Conservation (phyloP, 257 asterid species). For the Oldenlandia corymbosa region DNA sequence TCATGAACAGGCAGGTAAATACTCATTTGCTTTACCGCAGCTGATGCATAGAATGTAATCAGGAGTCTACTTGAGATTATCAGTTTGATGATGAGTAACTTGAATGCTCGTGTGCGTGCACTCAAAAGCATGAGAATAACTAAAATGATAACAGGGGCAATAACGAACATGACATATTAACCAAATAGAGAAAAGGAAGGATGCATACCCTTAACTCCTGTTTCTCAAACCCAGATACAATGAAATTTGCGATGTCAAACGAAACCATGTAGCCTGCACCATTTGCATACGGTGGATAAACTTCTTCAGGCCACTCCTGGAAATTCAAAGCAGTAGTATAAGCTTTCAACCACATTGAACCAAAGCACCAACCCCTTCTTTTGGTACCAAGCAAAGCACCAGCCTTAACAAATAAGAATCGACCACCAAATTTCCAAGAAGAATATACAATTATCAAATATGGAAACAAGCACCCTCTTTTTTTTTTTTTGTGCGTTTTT, state of each 20-base stretch:
- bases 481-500: too few relatives aligned
- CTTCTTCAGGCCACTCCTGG: constrained; percentile 98
- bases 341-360: too few relatives aligned
- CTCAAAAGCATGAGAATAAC: not conserved
- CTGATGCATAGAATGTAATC: too few relatives aligned
- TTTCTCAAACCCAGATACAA: constrained; percentile 53
- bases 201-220: constrained; percentile 60
- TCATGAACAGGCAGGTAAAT: not conserved
- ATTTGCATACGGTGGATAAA: constrained; percentile 92
- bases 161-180: not conserved
- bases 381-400: too few relatives aligned
- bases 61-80: not conserved
- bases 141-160: not conserved
- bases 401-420: too few relatives aligned
- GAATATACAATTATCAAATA: not conserved
- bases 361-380: too few relatives aligned
- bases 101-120: not conserved
- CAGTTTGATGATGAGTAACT: not conserved
- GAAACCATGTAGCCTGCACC: constrained; percentile 92
- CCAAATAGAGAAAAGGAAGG: not conserved
- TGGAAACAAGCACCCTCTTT: not conserved
- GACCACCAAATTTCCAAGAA: not conserved
- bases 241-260: constrained; percentile 62
- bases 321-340: constrained; percentile 3
- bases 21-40: not conserved